Evolutionary conservation across 164 flowering plant species (phyloP).

Genomic region (Cinnamomum micranthum): DNA sequence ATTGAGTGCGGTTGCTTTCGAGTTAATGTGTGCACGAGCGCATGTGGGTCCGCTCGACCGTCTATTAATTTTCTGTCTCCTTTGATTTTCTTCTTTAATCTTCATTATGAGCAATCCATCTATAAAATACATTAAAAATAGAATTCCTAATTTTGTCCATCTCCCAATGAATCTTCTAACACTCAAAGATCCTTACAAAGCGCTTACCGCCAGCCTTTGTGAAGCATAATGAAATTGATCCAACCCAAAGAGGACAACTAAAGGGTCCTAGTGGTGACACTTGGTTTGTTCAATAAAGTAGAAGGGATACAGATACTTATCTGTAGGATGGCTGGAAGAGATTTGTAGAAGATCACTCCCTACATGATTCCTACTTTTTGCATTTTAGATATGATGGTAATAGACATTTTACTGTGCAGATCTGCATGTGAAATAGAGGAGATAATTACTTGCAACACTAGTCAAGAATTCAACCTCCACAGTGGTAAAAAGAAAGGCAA

Average conservation of each 20-base stretch:
- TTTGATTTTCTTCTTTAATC: too few relatives aligned
- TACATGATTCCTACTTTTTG: slow-evolving; percentile 12
- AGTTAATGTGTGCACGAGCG: too few relatives aligned
- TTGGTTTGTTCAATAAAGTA: slow-evolving; percentile 14
- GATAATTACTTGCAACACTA: background rate
- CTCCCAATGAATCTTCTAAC: too few relatives aligned
- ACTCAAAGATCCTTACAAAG: slow-evolving; percentile 4
- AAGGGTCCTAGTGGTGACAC: slow-evolving; percentile 13
- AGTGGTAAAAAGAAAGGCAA: background rate
- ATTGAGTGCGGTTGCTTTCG: too few relatives aligned
- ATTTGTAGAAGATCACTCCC: slow-evolving; percentile 16
- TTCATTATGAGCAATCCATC: too few relatives aligned
- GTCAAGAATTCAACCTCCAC: background rate
- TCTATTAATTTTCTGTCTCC: too few relatives aligned
- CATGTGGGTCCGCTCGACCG: too few relatives aligned
- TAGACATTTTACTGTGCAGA: slow-evolving; percentile 12
- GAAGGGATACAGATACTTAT: background rate
- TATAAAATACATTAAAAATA: too few relatives aligned
- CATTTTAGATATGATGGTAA: slow-evolving; percentile 25
- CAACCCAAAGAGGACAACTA: slow-evolving; percentile 11
- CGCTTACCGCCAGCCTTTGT: slow-evolving; percentile 24
- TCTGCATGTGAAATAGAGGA: slow-evolving; percentile 14
- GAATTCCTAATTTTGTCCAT: too few relatives aligned
- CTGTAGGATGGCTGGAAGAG: slow-evolving; percentile 18
- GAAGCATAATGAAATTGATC: background rate